Evolutionary conservation across 495 filamentous ascomycete species (phyloP), one percentile per base, ranked within the genome.

Genomic region (Neurospora tetrasperma): DNA sequence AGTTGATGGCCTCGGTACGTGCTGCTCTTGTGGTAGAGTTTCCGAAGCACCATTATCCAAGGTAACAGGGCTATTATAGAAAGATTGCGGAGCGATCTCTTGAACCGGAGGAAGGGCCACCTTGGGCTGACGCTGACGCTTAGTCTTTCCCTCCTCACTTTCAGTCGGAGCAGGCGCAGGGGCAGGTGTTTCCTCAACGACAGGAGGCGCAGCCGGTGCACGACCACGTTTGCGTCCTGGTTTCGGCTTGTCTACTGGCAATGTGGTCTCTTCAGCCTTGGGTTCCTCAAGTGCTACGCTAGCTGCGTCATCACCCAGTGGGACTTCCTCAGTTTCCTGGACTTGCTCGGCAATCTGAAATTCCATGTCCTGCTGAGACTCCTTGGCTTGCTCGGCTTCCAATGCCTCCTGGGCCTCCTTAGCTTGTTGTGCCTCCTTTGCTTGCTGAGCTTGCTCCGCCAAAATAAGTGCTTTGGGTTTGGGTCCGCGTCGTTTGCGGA

Each of bases 1-100:
- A 0, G 81, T 82, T 4, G 77, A 79, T 1, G 82, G 82, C 43
- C 80, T 76, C 18, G 80, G 78, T 69, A 79, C 81, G 1, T 75
- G 71, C 18, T 77, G 74, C n/a, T 76, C 71, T 18, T 77, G 74
- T 70, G 76, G 14, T 35, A n/a, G 6, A 14, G 38, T 1, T 16
- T 54, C 70, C 31, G 42, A 42, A 5, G 5, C 40, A 39, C 39
- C 54, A 38, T 48, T 79, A 14, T 74, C 69, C 1, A 71, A 72
- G 0, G 74, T 39, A 5, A 78, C 75, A 0, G 76, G 71, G 40
- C 72, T 76, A 74, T 74, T 76, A 69, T 81, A 79, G 23, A 80
- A 78, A 10, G 78, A 79, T 46, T 76, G 76, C 35, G 71, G 76
- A 9, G 72, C 44, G 23, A 76, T 78, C 74, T 80, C 80, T 41